Base-by-base conservation (phyloP, 345 rosid species). In the Acer campestre region DNA sequence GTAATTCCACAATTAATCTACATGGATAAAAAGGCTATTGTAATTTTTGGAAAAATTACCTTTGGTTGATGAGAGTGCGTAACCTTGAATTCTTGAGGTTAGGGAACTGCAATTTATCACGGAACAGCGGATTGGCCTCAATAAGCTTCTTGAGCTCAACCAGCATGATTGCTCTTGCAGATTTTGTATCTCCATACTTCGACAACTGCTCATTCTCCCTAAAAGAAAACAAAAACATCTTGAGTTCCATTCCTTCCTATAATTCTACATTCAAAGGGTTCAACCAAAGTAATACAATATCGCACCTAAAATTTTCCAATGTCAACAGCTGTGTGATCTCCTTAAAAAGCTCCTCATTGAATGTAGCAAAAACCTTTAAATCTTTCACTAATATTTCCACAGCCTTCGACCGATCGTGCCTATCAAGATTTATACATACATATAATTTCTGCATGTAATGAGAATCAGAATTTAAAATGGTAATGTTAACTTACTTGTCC, bases 131-230 rank as follows among this genome's bases (percentile, higher is more conserved):
- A 82, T 96, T 96, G 53, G 99, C 99, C 86, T 96, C 99, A 61
- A 96, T 93, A 82, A 96, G 94, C 87, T 96, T 96, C 88, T 96
- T 96, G 66, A 96, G 97, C 87, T 96, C 99, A 68, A 91, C 94
- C 85, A 94, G 83, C 99, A 96, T 94, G 67, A 94, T 96, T 68
- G 97, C 90, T 84, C 99, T 88, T 1, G 99, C 99, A 13, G 99
- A 92, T 86, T 96, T 96, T 2, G 98, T 96, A 80, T 96, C 99
- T 67, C 99, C 99, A 72, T 94, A 96, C 87, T 94, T 96, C 22
- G 98, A 96, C 70, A 96, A 84, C 78, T 96, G 99, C 80, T 96
- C 98, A 78, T 96, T 96, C 88, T 96, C 99, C 92, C 99, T 96
- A 79, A 40, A 77, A 67, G 46, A 71, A 44, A 85, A 78, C 58